phyloP scores from a whole-genome alignment of 345 rosid genomes.

The Syzygium jambos region DNA sequence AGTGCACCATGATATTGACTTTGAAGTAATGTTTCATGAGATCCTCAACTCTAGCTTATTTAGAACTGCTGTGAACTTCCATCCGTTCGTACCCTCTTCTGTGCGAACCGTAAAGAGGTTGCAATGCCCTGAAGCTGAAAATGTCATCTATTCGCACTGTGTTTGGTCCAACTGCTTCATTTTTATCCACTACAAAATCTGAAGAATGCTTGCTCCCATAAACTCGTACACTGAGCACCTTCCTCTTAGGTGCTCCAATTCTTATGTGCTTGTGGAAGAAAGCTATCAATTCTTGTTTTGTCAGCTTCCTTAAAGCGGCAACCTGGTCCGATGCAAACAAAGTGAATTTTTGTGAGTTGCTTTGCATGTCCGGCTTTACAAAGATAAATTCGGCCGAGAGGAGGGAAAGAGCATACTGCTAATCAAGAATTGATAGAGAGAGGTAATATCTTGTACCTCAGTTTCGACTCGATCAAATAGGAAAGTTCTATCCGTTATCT shows the following conservation, averaged over 20 bases:
- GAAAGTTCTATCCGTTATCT: conserved; percentile 55
- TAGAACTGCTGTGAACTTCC: neutral
- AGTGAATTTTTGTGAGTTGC: neutral
- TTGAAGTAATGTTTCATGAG: neutral
- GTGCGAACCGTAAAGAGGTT: conserved; percentile 62
- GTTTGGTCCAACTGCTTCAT: conserved; percentile 18
- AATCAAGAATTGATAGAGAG: neutral
- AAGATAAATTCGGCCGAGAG: neutral
- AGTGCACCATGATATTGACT: neutral
- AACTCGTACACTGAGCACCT: conserved; percentile 46
- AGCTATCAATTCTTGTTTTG: conserved; percentile 49
- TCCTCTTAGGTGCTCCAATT: conserved; percentile 54
- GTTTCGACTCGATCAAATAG: conserved; percentile 59
- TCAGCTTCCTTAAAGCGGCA: conserved; percentile 43
- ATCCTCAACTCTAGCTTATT: neutral
- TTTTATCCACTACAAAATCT: conserved; percentile 31
- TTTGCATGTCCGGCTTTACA: neutral
- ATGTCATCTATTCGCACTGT: conserved; percentile 40
- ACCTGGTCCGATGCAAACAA: conserved; percentile 36
- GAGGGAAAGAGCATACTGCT: neutral
- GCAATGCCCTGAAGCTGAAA: conserved; percentile 63
- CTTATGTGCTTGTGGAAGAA: conserved; percentile 62
- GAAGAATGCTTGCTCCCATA: conserved; percentile 49
- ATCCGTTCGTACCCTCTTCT: conserved; percentile 33
- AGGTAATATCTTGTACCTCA: conserved; percentile 39